phyloP scores from a whole-genome alignment of 1,284 basidiomycete genomes.

The Pterulicium gracile region DNA sequence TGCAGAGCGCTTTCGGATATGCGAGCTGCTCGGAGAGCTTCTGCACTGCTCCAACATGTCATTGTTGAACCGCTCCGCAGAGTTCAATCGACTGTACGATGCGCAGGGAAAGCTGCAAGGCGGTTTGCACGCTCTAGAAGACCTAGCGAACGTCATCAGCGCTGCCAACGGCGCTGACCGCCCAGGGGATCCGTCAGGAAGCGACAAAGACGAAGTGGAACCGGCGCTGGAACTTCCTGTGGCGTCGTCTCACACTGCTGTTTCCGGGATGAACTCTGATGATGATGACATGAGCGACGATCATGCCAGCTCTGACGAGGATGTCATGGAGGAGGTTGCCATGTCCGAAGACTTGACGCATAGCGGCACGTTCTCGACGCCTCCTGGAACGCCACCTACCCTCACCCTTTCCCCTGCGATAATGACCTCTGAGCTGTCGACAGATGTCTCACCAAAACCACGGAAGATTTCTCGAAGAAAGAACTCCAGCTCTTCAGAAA shows the following conservation, averaged over 20 bases:
- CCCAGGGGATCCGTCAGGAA: slow-evolving; percentile 44
- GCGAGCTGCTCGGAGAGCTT: slow-evolving; percentile 94
- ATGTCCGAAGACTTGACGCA: slow-evolving; percentile 47
- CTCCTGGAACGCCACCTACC: slow-evolving; percentile 14
- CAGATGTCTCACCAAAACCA: neutral
- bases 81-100: slow-evolving; percentile 69
- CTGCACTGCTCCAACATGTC: slow-evolving; percentile 99
- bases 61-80: slow-evolving; percentile 74
- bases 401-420: slow-evolving; percentile 4
- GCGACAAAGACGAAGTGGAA: slow-evolving; percentile 50
- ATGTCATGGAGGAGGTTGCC: slow-evolving; percentile 66
- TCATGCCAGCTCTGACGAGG: slow-evolving; percentile 61
- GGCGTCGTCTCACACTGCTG: slow-evolving; percentile 42
- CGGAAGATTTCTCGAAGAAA: neutral
- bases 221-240: slow-evolving; percentile 69
- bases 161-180: slow-evolving; percentile 43
- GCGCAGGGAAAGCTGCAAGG: slow-evolving; percentile 71
- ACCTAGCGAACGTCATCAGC: slow-evolving; percentile 71
- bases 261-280: slow-evolving; percentile 55
- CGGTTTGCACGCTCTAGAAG: slow-evolving; percentile 72
- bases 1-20: slow-evolving; percentile 93
- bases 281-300: slow-evolving; percentile 59
- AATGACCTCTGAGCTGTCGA: slow-evolving; percentile 5
- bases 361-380: slow-evolving; percentile 18
- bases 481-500: neutral